A percentile compares a stretch with the other conserved stretches of the same genome.
Conservation (phyloP, 306 rosid species). For the Aeschynomene evenia region DNA sequence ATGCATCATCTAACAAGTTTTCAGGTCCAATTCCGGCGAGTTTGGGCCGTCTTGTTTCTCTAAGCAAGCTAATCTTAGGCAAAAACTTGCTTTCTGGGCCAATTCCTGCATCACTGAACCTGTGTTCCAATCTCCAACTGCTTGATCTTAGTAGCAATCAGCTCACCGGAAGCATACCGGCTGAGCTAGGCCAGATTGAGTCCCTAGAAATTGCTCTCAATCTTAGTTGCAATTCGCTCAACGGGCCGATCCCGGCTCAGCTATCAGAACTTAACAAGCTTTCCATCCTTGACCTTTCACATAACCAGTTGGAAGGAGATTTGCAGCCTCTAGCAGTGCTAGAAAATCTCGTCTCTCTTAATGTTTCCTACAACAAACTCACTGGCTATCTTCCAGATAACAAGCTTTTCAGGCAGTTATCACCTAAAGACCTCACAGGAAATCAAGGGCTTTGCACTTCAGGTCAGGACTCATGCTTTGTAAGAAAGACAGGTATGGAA, state of each 20-base stretch:
- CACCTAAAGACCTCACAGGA: constrained; percentile 63
- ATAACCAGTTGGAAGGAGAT: constrained; percentile 78
- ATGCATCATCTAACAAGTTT: constrained; percentile 65
- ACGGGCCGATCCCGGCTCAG: constrained; percentile 70
- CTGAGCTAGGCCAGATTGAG: constrained; percentile 59
- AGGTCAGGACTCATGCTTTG: constrained; percentile 62
- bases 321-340: constrained; percentile 60
- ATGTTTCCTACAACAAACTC: constrained; percentile 77
- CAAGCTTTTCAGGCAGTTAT: constrained; percentile 74
- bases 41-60: constrained; percentile 62
- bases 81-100: constrained; percentile 68
- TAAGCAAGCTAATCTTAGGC: constrained; percentile 72
- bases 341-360: constrained; percentile 84
- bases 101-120: constrained; percentile 70
- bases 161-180: constrained; percentile 65
- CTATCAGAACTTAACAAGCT: constrained; percentile 77
- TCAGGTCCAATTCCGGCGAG: constrained; percentile 63
- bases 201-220: constrained; percentile 82
- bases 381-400: constrained; percentile 81
- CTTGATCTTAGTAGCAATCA: constrained; percentile 88
- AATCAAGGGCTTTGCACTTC: constrained; percentile 75
- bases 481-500: constrained; percentile 34
- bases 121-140: constrained; percentile 72
- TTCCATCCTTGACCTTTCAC: constrained; percentile 76
- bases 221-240: constrained; percentile 71